Percentiles rank a stretch among this genome's conserved stretches.
Evolutionary conservation across 2,329 filamentous ascomycete species (phyloP).

Genomic region (Immersiporthe knoxdaviesiana): DNA sequence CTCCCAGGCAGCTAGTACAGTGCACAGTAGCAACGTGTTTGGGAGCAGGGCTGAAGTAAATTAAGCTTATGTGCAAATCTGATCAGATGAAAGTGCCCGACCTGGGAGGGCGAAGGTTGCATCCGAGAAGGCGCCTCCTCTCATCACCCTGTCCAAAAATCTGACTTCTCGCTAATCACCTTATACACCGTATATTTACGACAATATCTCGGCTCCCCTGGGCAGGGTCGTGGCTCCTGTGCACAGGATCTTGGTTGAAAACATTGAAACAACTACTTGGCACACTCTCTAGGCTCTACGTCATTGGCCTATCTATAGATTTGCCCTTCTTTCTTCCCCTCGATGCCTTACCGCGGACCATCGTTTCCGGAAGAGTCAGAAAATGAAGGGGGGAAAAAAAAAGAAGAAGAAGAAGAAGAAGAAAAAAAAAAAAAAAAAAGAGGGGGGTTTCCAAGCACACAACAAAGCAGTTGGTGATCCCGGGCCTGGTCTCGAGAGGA

Average conservation of each 20-base stretch:
- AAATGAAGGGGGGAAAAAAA: no score
- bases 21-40: neutral
- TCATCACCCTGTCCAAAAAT: neutral
- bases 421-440: no score
- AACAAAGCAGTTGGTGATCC: neutral
- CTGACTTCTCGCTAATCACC: neutral
- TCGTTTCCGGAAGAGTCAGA: neutral
- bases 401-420: no score
- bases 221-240: neutral
- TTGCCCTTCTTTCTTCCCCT: neutral
- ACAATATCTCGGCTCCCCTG: neutral
- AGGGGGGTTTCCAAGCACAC: neutral
- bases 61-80: slow-evolving; percentile 1
- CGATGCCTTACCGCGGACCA: neutral
- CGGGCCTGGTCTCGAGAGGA: neutral
- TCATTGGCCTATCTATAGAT: slow-evolving; percentile 4
- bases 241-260: neutral
- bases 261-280: neutral
- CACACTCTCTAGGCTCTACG: neutral
- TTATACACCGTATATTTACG: neutral
- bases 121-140: neutral
- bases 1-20: neutral
- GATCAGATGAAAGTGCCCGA: neutral
- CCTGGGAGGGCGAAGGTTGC: neutral
- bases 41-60: neutral